phyloP scores from a whole-genome alignment of 75 land plant species.

The Pseudotsuga menziesii region DNA sequence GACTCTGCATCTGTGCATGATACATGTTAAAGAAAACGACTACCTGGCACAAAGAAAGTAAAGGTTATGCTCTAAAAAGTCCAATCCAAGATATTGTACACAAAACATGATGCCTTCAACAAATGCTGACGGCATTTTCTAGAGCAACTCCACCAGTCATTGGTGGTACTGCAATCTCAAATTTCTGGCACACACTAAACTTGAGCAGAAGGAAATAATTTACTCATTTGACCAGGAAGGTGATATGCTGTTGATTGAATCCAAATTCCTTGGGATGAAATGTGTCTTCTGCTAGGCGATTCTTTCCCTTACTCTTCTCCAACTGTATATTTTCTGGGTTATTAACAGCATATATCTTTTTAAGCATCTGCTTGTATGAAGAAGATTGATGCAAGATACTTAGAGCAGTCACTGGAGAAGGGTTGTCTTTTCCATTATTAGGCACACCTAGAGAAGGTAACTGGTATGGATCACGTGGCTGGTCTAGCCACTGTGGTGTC shows the following conservation, averaged over 20 bases:
- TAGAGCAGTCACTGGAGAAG: constrained; percentile 36
- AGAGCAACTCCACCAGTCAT: too few relatives aligned
- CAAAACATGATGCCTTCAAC: too few relatives aligned
- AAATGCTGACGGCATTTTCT: too few relatives aligned
- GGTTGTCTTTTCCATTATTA: constrained; percentile 16
- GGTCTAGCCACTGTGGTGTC: constrained; percentile 30
- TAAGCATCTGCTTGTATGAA: constrained; percentile 29
- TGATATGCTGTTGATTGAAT: constrained; percentile 1
- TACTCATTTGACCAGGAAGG: constrained; percentile 1
- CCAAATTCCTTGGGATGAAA: background rate
- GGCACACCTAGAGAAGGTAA: constrained; percentile 52
- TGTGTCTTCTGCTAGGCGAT: background rate
- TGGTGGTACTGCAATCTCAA: too few relatives aligned
- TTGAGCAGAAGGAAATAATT: background rate
- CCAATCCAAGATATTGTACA: too few relatives aligned
- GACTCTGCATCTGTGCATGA: too few relatives aligned
- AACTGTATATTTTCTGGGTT: background rate
- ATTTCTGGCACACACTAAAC: background rate
- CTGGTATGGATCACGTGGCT: constrained; percentile 68
- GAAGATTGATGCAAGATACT: constrained; percentile 55
- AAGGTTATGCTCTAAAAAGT: too few relatives aligned
- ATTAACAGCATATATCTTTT: constrained; percentile 23
- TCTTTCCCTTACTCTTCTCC: constrained; percentile 6
- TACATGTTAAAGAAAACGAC: too few relatives aligned
- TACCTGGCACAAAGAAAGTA: too few relatives aligned